Conservation (phyloP, 1,284 basidiomycete species). For the Irpex lacteus region DNA sequence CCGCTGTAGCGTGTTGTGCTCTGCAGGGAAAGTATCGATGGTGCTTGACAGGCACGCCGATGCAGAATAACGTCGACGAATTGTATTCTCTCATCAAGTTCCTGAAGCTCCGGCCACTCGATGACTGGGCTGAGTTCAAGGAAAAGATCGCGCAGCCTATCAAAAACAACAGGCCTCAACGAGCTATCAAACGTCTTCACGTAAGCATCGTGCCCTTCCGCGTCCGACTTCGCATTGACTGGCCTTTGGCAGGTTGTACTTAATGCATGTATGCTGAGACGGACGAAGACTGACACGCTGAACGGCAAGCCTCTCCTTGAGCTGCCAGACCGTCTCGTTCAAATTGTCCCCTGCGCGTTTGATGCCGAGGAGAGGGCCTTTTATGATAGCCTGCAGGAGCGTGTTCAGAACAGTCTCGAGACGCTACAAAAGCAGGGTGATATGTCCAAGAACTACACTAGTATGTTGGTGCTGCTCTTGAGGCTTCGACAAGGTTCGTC, state of each 20-base stretch:
- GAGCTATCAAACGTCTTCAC: conserved; percentile 84
- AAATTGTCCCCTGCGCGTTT: conserved; percentile 74
- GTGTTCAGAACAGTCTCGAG: conserved; percentile 73
- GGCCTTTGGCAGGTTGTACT: conserved; percentile 62
- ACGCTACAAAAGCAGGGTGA: conserved; percentile 59
- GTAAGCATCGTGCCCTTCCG: conserved; percentile 34
- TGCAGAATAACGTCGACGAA: conserved; percentile 87
- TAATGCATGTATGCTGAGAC: conserved; percentile 86
- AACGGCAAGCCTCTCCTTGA: conserved; percentile 88
- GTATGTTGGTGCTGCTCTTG: conserved; percentile 82
- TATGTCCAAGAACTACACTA: conserved; percentile 72
- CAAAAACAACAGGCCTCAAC: conserved; percentile 63
- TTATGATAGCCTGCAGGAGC: conserved; percentile 75
- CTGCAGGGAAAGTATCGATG: conserved; percentile 81
- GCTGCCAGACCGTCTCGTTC: conserved; percentile 74
- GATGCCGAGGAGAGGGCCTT: conserved; percentile 77
- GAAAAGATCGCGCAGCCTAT: conserved; percentile 79
- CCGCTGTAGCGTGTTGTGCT: conserved; percentile 78
- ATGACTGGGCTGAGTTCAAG: conserved; percentile 80
- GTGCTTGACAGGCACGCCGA: conserved; percentile 90
- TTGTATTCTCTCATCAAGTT: conserved; percentile 90
- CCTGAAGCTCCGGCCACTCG: conserved; percentile 80
- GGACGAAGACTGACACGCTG: conserved; percentile 79
- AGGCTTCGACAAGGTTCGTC: conserved; percentile 82
- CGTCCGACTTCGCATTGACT: neutral